A percentile compares a stretch with the other conserved stretches of the same genome.
phyloP scores from a whole-genome alignment of 208 protist genomes.

The Leishmania braziliensis region DNA sequence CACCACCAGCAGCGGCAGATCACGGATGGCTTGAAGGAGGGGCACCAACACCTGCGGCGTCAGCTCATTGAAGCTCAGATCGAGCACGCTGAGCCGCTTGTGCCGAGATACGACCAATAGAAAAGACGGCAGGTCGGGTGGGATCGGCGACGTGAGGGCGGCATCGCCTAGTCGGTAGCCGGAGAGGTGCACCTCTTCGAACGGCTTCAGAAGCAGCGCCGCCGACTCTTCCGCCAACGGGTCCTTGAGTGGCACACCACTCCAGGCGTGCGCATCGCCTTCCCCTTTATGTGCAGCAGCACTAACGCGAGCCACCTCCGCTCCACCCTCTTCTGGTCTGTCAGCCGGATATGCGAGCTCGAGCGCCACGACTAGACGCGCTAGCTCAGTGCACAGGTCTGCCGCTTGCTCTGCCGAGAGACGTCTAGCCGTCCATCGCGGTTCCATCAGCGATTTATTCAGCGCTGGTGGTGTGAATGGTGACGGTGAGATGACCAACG shows the following conservation, averaged over 20 bases:
- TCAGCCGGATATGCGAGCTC: neutral
- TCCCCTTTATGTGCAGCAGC: neutral
- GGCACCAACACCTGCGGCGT: conserved; percentile 29
- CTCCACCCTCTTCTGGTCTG: neutral
- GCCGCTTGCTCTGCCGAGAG: conserved; percentile 7
- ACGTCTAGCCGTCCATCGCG: neutral
- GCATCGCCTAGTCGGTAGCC: conserved; percentile 27
- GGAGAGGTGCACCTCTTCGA: conserved; percentile 19
- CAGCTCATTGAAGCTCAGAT: conserved; percentile 67
- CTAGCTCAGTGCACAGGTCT: neutral
- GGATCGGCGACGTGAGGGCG: conserved; percentile 2
- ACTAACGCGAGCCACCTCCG: too few species aligned
- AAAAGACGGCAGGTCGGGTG: conserved; percentile 10
- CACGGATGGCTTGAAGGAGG: conserved; percentile 25
- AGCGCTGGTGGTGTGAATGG: too few species aligned
- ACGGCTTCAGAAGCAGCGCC: conserved; percentile 14
- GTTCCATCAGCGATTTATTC: neutral
- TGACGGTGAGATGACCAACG: neutral
- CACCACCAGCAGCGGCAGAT: conserved; percentile 32
- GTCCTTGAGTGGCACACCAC: neutral
- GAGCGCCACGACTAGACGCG: neutral
- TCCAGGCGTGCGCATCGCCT: neutral
- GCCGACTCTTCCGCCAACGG: neutral
- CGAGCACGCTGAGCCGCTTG: conserved; percentile 36
- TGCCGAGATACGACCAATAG: conserved; percentile 39